These are phyloP conservation scores for Starmerella floricola DNA, from an alignment of 805 yeast genomes.

Conservation along the genomic window DNA sequence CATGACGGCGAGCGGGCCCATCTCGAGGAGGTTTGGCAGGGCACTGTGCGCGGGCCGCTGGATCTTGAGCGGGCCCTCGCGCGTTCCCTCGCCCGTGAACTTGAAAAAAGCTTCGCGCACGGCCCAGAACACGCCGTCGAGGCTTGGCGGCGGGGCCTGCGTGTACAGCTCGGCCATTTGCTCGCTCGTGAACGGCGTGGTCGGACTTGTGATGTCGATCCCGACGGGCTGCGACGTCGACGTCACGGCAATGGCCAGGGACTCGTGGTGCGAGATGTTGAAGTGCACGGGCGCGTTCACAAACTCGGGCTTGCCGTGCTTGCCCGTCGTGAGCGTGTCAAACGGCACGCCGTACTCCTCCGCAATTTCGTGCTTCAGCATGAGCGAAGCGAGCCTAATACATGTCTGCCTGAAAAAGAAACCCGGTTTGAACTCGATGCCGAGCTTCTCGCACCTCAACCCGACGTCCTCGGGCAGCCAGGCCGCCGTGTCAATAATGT, in stretches of 20 bases:
- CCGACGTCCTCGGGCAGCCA: slow-evolving; percentile 14
- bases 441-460: slow-evolving; percentile 6
- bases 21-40: slow-evolving; percentile 9
- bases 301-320: slow-evolving; percentile 18
- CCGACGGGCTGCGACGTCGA: slow-evolving; percentile 17
- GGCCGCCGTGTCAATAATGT: slow-evolving; percentile 11
- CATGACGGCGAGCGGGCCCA: slow-evolving; percentile 8
- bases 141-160: slow-evolving; percentile 1
- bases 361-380: slow-evolving; percentile 13
- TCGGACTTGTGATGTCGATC: slow-evolving; percentile 17
- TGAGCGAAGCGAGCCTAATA: slow-evolving; percentile 12
- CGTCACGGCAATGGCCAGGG: slow-evolving; percentile 16
- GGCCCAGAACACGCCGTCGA: slow-evolving; percentile 21
- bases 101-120: slow-evolving; percentile 24
- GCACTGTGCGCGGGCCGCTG: slow-evolving; percentile 13
- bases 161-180: slow-evolving; percentile 13
- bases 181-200: slow-evolving; percentile 10
- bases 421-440: slow-evolving; percentile 8
- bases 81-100: slow-evolving; percentile 15
- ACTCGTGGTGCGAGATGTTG: slow-evolving; percentile 18
- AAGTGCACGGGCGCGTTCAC: slow-evolving; percentile 9
- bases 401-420: slow-evolving; percentile 9
- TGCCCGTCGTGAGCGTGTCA: neutral
- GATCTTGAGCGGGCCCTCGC: slow-evolving; percentile 11
- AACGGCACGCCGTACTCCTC: slow-evolving; percentile 4